Base-by-base conservation (phyloP, 202 grass and related monocot species). In the Hordeum pubiflorum region DNA sequence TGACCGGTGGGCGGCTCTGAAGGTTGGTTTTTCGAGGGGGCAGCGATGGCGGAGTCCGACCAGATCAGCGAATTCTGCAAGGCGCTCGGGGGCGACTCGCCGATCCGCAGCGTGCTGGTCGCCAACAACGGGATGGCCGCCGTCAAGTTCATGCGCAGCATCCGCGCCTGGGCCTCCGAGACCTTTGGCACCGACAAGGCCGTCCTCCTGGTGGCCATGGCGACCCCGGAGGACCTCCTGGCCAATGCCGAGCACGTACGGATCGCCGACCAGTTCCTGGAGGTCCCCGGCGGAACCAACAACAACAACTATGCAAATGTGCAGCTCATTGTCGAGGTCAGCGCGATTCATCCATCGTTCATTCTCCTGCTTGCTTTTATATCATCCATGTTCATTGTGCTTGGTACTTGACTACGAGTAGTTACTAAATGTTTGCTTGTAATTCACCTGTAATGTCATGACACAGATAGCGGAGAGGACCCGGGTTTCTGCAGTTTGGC, bases 41-140 rank as follows among this genome's bases (percentile, higher is more conserved):
- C 37, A 59, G 50, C 54, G 24, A 91, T 94, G 84, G 89, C 43
- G 2, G 89, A 65, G 60, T 38, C 75, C 26, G 60, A 72, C 74
- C 78, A 67, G 38, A 43, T 81, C 10, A 77, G 87, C 68, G 92
- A 95, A 12, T 96, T 99, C 83, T 99, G 92, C 24, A 82, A 64
- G 56, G 89, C 85, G 3, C 92, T 99, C 2, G 92, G 92, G 68
- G 92, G 96, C 10, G 88, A 86, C 41, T 80, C 87, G 7, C 90
- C 89, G 2, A 91, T 99, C 31, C 92, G 93, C 85, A 99, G 96
- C 15, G 90, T 99, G 80, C 84, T 99, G 11, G 85, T 99, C 55
- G 96, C 96, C 34, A 99, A 99, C 84, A 99, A 99, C 87, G 96
- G 96, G 46, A 99, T 99, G 96, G 96, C 96, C 0, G 92, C 96